Evolutionary conservation across 2,329 filamentous ascomycete genomes (phyloP).

Genomic region (Thelonectria blattea): DNA sequence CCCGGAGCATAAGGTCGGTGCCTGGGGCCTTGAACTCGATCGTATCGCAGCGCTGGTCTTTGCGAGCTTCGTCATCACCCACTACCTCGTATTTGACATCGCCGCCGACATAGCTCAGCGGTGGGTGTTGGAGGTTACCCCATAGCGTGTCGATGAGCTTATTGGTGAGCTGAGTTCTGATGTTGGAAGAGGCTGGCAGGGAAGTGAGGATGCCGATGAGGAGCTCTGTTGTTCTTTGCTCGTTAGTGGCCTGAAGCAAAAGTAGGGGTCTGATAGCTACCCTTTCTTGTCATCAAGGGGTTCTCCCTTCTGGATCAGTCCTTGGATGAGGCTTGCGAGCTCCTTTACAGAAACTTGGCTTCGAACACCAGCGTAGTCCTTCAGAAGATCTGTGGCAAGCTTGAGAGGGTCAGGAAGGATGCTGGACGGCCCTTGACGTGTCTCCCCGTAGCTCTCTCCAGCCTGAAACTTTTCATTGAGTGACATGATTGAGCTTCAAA

Average conservation of each 20-base stretch:
- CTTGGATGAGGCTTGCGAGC: slow-evolving; percentile 42
- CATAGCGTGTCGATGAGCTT: slow-evolving; percentile 59
- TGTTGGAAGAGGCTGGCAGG: slow-evolving; percentile 39
- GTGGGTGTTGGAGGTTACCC: slow-evolving; percentile 61
- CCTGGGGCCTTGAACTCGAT: slow-evolving; percentile 50
- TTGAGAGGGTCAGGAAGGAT: slow-evolving; percentile 43
- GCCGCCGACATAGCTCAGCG: slow-evolving; percentile 51
- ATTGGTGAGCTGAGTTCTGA: slow-evolving; percentile 28
- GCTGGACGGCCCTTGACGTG: slow-evolving; percentile 30
- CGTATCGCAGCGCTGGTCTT: slow-evolving; percentile 38
- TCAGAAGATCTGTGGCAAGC: slow-evolving; percentile 43
- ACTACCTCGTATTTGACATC: slow-evolving; percentile 49
- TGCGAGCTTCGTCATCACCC: slow-evolving; percentile 41
- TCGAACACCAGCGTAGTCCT: slow-evolving; percentile 38
- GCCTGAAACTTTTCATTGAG: slow-evolving; percentile 46
- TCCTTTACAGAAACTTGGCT: slow-evolving; percentile 39
- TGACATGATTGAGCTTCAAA: slow-evolving; percentile 36
- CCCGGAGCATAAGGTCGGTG: slow-evolving; percentile 45
- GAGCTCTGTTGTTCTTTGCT: slow-evolving; percentile 46
- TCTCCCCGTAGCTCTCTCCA: slow-evolving; percentile 45
- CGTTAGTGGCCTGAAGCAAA: slow-evolving; percentile 21
- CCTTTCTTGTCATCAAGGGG: slow-evolving; percentile 64
- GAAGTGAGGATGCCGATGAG: slow-evolving; percentile 42
- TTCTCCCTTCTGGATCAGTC: slow-evolving; percentile 50
- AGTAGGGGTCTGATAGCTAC: slow-evolving; percentile 30